Base-by-base conservation (phyloP, 805 yeast species). In the Sugiyamaella qingdaonensis region DNA sequence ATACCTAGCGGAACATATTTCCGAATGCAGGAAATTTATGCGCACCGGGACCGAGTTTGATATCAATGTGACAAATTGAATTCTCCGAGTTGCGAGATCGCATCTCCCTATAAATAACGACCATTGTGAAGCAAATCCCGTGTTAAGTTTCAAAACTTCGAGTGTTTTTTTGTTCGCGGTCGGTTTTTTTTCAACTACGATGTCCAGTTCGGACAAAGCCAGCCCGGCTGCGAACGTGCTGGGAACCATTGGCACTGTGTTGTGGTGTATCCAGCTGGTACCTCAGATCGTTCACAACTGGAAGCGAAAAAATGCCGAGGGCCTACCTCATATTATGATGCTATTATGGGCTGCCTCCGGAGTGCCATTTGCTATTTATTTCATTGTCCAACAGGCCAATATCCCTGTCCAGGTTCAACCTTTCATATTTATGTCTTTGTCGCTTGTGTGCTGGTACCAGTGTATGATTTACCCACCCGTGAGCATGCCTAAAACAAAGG, bases 161-260 rank as follows among this genome's bases (percentile, higher is more conserved):
- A 97, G 64, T 90, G 94, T 68, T 90, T 89, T 58, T 82, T 72
- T 1, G 97, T 89, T 46, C 94, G 76, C 97, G 98, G 92, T 73
- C 98, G 80, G 72, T 89, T 94, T 64, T 94, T 83, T 21, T 98
- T 96, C 58, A 24, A 3, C 7, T 24, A 98, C 98, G 59, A 92
- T 98, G 76, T 98, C 96, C 65, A 61, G 54, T 10, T 8, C 43
- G 8, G 54, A 47, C 21, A 54, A 44, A 18, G 43, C 51, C 9
- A 51, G 59, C 24, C 58, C 76, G 10, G 88, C 88, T 0, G 78
- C 87, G 14, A 87, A 86, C 48, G 89, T 85, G 5, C 74, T 89
- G 51, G 97, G 89, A 1, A 90, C 96, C 10, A 75, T 88, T 1
- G 97, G 96, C 4, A 92, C 98, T 0, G 82, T 91, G 1, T 77